Evolutionary conservation across 2,329 filamentous ascomycete genomes (phyloP).

Genomic region (Botrytis cinerea): DNA sequence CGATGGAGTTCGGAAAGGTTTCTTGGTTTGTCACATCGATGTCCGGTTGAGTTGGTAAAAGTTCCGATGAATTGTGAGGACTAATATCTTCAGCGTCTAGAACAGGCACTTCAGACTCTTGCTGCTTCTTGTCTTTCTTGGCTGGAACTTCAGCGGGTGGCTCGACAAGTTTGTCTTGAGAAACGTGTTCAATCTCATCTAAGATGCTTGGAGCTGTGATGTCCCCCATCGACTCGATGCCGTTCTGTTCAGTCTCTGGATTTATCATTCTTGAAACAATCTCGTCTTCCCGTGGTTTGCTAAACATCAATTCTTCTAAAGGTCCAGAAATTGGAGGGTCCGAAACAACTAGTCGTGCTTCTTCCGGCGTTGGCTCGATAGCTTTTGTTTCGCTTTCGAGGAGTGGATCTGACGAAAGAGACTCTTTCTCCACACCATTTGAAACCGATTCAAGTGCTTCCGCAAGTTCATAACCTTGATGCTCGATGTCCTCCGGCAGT

Average conservation of each 20-base stretch:
- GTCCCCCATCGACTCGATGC: neutral
- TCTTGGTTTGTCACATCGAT: conserved; percentile 18
- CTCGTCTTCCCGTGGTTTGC: neutral
- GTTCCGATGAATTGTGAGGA: neutral
- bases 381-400: neutral
- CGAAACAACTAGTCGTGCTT: neutral
- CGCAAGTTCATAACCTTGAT: neutral
- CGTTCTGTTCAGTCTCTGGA: conserved; percentile 18
- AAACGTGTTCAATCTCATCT: neutral
- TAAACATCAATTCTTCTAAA: neutral
- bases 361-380: neutral
- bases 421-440: neutral
- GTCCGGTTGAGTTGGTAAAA: neutral
- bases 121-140: conserved; percentile 36
- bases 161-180: neutral
- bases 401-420: neutral
- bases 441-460: neutral
- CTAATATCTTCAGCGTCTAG: conserved; percentile 4
- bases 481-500: neutral
- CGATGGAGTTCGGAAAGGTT: neutral
- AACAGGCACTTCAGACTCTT: conserved; percentile 28
- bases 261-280: neutral
- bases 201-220: neutral
- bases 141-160: conserved; percentile 11
- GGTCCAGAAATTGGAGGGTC: neutral